Conservation (phyloP, 257 asterid species). For the Solanum tarijense region DNA sequence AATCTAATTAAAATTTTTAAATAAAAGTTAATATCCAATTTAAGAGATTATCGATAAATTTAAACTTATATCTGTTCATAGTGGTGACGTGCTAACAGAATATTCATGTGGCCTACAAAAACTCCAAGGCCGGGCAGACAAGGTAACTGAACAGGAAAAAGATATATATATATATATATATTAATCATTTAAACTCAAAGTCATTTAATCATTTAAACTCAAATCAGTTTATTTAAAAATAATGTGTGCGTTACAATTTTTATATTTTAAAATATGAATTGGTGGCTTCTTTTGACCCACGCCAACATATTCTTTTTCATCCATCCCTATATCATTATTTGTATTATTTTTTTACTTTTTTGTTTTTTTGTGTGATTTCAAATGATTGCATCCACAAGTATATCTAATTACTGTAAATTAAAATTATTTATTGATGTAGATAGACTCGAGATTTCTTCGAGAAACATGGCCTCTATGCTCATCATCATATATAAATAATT, state of each 20-base stretch:
- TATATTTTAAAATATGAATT: not conserved
- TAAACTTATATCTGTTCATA: not conserved
- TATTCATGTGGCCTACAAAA: not conserved
- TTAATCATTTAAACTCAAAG: no score
- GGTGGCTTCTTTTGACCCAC: not conserved
- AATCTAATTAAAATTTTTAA: no score
- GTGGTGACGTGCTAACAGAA: not conserved
- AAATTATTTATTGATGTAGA: not conserved
- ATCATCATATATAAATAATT: not conserved
- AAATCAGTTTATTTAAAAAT: not conserved
- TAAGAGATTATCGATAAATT: no score
- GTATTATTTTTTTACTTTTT: not conserved
- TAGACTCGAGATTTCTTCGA: not conserved
- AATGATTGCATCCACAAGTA: not conserved
- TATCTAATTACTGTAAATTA: not conserved
- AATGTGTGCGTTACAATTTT: not conserved
- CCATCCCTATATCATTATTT: not conserved
- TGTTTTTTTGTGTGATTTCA: not conserved
- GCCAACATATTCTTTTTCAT: not conserved
- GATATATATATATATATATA: no score
- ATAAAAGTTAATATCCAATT: no score
- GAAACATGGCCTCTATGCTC: not conserved
- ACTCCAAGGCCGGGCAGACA: not conserved
- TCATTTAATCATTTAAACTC: not conserved
- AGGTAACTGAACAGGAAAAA: not conserved